Evolutionary conservation across 768 basidiomycete species (phyloP).

Genomic region (Boletellus ananas): DNA sequence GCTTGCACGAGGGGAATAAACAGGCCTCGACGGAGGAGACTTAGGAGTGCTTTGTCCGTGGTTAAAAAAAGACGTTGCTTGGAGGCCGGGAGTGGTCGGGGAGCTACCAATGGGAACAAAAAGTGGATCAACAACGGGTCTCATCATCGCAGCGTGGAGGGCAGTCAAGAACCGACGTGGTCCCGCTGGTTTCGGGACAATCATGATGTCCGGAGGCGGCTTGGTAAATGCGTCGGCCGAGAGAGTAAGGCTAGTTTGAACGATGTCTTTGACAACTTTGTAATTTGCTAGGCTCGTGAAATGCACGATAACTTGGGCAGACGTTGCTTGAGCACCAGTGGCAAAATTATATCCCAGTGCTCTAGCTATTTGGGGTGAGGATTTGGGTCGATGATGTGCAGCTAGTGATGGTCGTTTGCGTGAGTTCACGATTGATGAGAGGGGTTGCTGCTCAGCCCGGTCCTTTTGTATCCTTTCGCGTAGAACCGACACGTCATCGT

Average conservation of each 20-base stretch:
- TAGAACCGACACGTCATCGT: slow-evolving; percentile 84
- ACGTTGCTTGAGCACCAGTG: slow-evolving; percentile 25
- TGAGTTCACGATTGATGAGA: slow-evolving; percentile 38
- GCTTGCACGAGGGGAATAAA: slow-evolving; percentile 46
- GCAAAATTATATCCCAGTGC: slow-evolving; percentile 38
- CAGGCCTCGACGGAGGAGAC: slow-evolving; percentile 43
- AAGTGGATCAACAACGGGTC: slow-evolving; percentile 84
- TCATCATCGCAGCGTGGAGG: slow-evolving; percentile 83
- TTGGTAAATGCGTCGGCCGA: slow-evolving; percentile 44
- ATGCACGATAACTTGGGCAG: slow-evolving; percentile 60
- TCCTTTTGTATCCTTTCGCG: slow-evolving; percentile 69
- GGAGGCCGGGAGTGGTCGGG: slow-evolving; percentile 72
- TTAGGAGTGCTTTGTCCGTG: slow-evolving; percentile 33
- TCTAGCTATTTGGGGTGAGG: slow-evolving; percentile 75
- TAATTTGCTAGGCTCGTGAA: slow-evolving; percentile 91
- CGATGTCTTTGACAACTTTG: slow-evolving; percentile 79
- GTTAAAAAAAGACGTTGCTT: slow-evolving; percentile 43
- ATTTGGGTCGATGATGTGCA: slow-evolving; percentile 67
- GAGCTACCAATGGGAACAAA: slow-evolving; percentile 94
- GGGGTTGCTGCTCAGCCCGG: slow-evolving; percentile 47
- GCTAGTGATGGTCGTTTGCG: slow-evolving; percentile 70
- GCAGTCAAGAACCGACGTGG: slow-evolving; percentile 91
- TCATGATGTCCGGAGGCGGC: slow-evolving; percentile 83
- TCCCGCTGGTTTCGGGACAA: slow-evolving; percentile 95
- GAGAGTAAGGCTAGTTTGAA: slow-evolving; percentile 53